phyloP scores from a whole-genome alignment of 1,139 yeast species.

The Candida tetrigidarum region DNA sequence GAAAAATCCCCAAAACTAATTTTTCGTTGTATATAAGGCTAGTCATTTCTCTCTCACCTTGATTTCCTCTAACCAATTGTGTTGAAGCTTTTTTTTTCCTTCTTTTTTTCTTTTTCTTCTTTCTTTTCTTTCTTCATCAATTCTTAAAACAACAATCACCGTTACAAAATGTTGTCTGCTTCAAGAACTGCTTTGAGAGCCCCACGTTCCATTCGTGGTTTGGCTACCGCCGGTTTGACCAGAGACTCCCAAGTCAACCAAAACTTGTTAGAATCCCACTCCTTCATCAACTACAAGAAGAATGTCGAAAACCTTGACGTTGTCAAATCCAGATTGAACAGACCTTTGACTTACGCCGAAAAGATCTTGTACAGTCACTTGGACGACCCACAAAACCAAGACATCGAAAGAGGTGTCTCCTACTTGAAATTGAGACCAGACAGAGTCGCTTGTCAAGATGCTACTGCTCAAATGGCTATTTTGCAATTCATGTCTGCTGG shows the following conservation, averaged over 20 bases:
- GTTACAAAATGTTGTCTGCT: conserved; percentile 41
- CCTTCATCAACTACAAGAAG: conserved; percentile 79
- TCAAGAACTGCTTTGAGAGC: conserved; percentile 38
- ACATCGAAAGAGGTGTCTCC: conserved; percentile 95
- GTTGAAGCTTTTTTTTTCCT: conserved; percentile 7
- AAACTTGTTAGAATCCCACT: conserved; percentile 87
- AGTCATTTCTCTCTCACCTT: background rate
- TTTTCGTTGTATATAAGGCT: conserved; percentile 1
- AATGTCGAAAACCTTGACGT: conserved; percentile 83
- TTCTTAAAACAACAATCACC: conserved; percentile 1
- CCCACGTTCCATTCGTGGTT: conserved; percentile 59
- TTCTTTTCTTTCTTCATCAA: conserved; percentile 2
- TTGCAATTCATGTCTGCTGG: conserved; percentile 98
- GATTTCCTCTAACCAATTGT: conserved; percentile 8
- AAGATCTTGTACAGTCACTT: conserved; percentile 95
- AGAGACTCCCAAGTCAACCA: conserved; percentile 92
- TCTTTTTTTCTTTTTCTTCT: no score
- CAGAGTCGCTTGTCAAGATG: conserved; percentile 99
- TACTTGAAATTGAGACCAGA: conserved; percentile 95
- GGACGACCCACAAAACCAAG: conserved; percentile 95
- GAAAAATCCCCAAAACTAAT: background rate
- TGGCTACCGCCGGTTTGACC: conserved; percentile 77
- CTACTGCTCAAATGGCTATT: conserved; percentile 97
- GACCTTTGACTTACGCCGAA: conserved; percentile 98
- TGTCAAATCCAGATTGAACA: conserved; percentile 83